Percentiles rank a stretch among this genome's conserved stretches.
Evolutionary conservation across 805 yeast genomes (phyloP).

Genomic region (Ogataea wickerhamii): DNA sequence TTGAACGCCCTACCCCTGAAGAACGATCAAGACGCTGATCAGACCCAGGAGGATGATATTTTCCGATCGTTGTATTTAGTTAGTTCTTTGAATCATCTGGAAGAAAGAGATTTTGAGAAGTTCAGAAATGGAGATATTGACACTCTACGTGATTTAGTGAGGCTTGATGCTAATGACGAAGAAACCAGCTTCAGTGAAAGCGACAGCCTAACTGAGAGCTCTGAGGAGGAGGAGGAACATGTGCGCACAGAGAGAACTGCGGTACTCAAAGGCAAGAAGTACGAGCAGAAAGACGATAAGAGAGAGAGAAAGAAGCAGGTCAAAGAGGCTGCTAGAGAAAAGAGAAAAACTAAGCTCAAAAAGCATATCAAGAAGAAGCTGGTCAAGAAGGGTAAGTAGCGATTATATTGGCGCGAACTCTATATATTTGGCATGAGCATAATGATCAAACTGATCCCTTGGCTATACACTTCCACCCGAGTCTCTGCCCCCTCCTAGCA

Average conservation of each 20-base stretch:
- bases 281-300: slow-evolving; percentile 74
- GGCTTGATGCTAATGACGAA: slow-evolving; percentile 27
- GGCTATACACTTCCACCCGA: slow-evolving; percentile 48
- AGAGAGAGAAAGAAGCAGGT: slow-evolving; percentile 69
- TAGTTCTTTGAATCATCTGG: slow-evolving; percentile 74
- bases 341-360: slow-evolving; percentile 77
- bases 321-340: slow-evolving; percentile 75
- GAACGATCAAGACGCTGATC: slow-evolving; percentile 45
- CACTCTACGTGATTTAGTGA: slow-evolving; percentile 62
- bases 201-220: slow-evolving; percentile 25
- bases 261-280: slow-evolving; percentile 64
- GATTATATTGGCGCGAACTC: neutral
- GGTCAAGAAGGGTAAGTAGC: slow-evolving; percentile 45
- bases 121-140: slow-evolving; percentile 78
- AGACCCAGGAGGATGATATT: slow-evolving; percentile 74
- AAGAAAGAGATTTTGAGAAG: slow-evolving; percentile 85
- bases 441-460: too few relatives aligned
- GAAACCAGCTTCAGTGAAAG: slow-evolving; percentile 24
- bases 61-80: slow-evolving; percentile 79
- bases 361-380: slow-evolving; percentile 78
- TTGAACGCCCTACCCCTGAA: slow-evolving; percentile 57
- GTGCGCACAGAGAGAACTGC: slow-evolving; percentile 12
- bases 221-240: slow-evolving; percentile 13
- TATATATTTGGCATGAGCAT: neutral
- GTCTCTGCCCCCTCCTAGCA: slow-evolving; percentile 42